Evolutionary conservation across 2,329 filamentous ascomycete species (phyloP).

Genomic region (Sporothrix variecibatus): DNA sequence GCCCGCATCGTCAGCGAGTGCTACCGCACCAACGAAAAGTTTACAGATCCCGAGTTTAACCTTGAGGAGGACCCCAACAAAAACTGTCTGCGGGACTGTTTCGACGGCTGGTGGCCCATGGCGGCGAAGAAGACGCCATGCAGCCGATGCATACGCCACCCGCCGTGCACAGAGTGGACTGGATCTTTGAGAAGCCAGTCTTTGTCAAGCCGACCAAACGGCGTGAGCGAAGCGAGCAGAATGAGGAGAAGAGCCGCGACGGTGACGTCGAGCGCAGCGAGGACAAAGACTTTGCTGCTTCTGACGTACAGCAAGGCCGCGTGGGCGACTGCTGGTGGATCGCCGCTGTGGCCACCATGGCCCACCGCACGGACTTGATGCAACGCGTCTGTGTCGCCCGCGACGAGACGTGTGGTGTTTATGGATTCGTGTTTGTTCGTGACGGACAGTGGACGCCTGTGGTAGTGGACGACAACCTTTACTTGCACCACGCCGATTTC

Average conservation of each 20-base stretch:
- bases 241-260: not conserved
- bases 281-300: slow-evolving; percentile 38
- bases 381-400: slow-evolving; percentile 66
- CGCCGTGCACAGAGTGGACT: slow-evolving; percentile 47
- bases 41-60: slow-evolving; percentile 49
- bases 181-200: slow-evolving; percentile 62
- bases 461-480: slow-evolving; percentile 73
- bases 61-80: slow-evolving; percentile 42
- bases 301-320: slow-evolving; percentile 47
- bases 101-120: slow-evolving; percentile 18
- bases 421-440: slow-evolving; percentile 38
- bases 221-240: not conserved
- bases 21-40: slow-evolving; percentile 49
- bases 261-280: not conserved
- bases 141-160: slow-evolving; percentile 36
- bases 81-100: slow-evolving; percentile 43
- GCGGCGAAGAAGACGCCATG: slow-evolving; percentile 18
- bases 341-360: slow-evolving; percentile 68
- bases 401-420: slow-evolving; percentile 57
- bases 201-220: slow-evolving; percentile 41
- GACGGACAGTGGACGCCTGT: slow-evolving; percentile 69
- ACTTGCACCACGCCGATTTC: slow-evolving; percentile 59
- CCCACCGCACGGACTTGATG: slow-evolving; percentile 65
- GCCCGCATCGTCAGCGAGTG: slow-evolving; percentile 45
- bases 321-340: slow-evolving; percentile 75